Base-by-base conservation (phyloP, 768 basidiomycete species). In the Asterophora parasitica region DNA sequence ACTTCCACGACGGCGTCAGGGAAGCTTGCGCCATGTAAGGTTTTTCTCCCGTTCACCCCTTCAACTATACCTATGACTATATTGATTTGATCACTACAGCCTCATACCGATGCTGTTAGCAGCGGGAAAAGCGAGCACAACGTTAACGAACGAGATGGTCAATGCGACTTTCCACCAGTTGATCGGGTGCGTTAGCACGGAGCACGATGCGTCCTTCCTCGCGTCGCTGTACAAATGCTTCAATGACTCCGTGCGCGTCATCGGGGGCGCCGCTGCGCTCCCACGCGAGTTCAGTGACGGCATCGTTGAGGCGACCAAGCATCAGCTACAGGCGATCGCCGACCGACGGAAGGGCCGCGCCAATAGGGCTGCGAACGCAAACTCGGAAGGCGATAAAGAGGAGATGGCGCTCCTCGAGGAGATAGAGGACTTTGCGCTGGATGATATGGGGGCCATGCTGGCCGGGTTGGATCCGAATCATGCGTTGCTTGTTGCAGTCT, bases 1-100 rank as follows among this genome's bases (percentile, higher is more conserved):
- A 83, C 60, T 89, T 89, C 65, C 88, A 92, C 53, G 89, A 92
- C 46, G 88, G 89, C 1, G 89, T 92, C 0, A 63, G 88, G 16
- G 89, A 92, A 60, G 85, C 86, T 0, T 82, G 74, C 60, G 82
- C 83, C 0, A 72, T 88, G 88, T 91, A 55, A 42, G 81, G 71
- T n/a, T 11, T 19, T 4, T 6, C 9, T 19, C 26, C 7, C 27
- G n/a, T n/a, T n/a, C n/a, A n/a, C n/a, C n/a, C n/a, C n/a, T n/a
- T n/a, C n/a, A n/a, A n/a, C n/a, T n/a, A n/a, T n/a, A n/a, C n/a
- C n/a, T n/a, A n/a, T n/a, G n/a, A n/a, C n/a, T n/a, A n/a, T n/a
- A n/a, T n/a, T n/a, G n/a, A n/a, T n/a, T n/a, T n/a, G 39, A 26
- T 10, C 7, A 13, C 6, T 35, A 15, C 45, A 91, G 89, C 65